phyloP scores from a whole-genome alignment of 2,329 filamentous ascomycete species.

The Clonostachys chloroleuca region DNA sequence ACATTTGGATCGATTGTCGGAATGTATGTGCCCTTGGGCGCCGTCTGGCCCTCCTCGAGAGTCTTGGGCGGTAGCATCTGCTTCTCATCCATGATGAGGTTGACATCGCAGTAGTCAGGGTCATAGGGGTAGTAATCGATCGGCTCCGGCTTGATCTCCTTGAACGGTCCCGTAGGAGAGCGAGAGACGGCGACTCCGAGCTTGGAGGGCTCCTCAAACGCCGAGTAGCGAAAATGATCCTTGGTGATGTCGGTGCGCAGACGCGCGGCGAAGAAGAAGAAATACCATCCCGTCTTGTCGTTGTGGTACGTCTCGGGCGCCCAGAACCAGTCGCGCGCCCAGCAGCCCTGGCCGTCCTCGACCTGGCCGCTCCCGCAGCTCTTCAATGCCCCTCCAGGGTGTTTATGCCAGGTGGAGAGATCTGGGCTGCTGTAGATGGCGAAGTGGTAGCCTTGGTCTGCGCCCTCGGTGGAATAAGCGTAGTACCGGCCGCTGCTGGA shows the following conservation, averaged over 20 bases:
- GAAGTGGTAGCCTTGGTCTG: slow-evolving; percentile 21
- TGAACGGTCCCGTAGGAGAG: slow-evolving; percentile 23
- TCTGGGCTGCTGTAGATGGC: slow-evolving; percentile 27
- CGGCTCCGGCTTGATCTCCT: slow-evolving; percentile 20
- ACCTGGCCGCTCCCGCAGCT: slow-evolving; percentile 19
- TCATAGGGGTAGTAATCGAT: slow-evolving; percentile 27
- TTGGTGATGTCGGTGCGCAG: slow-evolving; percentile 21
- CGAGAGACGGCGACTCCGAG: slow-evolving; percentile 25
- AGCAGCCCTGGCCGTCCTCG: slow-evolving; percentile 23
- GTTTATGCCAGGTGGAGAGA: slow-evolving; percentile 24
- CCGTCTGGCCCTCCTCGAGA: slow-evolving; percentile 14
- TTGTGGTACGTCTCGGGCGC: slow-evolving; percentile 28
- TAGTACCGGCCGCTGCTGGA: slow-evolving; percentile 19
- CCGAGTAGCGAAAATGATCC: slow-evolving; percentile 23
- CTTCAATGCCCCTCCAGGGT: slow-evolving; percentile 22
- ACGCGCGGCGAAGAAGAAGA: slow-evolving; percentile 27
- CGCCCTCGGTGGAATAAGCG: slow-evolving; percentile 27
- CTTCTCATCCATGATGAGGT: slow-evolving; percentile 27
- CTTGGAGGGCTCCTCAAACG: slow-evolving; percentile 27
- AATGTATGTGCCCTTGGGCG: slow-evolving; percentile 26
- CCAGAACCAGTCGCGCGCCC: slow-evolving; percentile 28
- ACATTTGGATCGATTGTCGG: slow-evolving; percentile 40
- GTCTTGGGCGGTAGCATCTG: slow-evolving; percentile 24
- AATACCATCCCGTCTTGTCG: slow-evolving; percentile 26
- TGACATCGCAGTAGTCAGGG: slow-evolving; percentile 25